Evolutionary conservation across 805 yeast genomes (phyloP), one percentile per base, ranked within the genome.

Genomic region (Hanseniaspora vineae): DNA sequence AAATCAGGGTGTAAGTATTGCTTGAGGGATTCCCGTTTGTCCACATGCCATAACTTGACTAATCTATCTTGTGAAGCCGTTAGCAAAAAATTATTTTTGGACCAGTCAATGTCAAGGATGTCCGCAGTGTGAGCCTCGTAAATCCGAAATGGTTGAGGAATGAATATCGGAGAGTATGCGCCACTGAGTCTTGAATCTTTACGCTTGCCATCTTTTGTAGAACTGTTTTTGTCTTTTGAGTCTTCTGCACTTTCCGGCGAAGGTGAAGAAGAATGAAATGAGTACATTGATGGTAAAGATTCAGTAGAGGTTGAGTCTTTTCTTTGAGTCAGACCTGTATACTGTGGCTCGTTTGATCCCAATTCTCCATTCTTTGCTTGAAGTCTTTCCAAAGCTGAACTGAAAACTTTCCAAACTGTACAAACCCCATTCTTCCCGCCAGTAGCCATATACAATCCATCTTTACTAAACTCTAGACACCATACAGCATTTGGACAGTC

Each of bases 1-100:
- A 86, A 82, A 60, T 86, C 95, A n/a, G 78, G 73, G 58, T 86
- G 89, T 12, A 64, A 60, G 56, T 84, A 88, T 0, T 78, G 71
- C 44, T 81, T 73, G 15, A 89, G 66, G 46, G 86, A 78, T 14
- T 68, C 71, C 1, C 64, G 66, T 44, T 89, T 71, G 39, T 84
- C 85, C 12, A 82, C 74, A 61, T 89, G 94, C 96, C 97, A 89
- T 44, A 89, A 66, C 52, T 77, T 76, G 2, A 80, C 95, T 0
- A 94, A 81, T 52, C 77, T 74, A 64, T 89, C 97, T 81, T 84
- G 83, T 1, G 95, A 83, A 3, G 92, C 80, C 0, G 92, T 72
- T 1, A 87, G 60, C 31, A 90, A 60, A 55, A 89, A 89, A 59
- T 81, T 81, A 64, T 87, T 88, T 55, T 81, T 81, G 46, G 94